These are phyloP conservation scores for Syzygium malaccense DNA, from an alignment of 441 rosid species.

Conservation along the genomic window DNA sequence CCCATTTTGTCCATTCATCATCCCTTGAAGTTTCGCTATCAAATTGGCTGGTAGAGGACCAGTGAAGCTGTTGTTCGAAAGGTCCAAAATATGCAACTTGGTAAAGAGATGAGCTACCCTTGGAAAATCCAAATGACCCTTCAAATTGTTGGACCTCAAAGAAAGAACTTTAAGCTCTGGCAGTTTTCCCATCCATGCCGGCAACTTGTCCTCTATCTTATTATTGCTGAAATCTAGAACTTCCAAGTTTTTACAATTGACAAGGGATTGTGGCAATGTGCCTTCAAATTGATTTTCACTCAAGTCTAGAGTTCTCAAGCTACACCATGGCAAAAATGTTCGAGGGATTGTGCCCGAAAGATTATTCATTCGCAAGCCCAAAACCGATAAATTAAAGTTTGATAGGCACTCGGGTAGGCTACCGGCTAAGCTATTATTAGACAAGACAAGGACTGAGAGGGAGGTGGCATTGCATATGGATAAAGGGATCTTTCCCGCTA, in stretches of 20 bases:
- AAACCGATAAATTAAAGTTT: fast-evolving
- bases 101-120: neutral
- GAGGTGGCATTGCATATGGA: neutral
- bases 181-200: neutral
- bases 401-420: neutral
- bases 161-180: neutral
- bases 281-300: neutral
- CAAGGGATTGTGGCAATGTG: neutral
- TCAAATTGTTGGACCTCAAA: neutral
- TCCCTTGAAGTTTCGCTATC: neutral
- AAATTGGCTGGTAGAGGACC: neutral
- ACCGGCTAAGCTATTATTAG: neutral
- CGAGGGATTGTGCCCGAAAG: neutral
- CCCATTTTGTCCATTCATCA: neutral
- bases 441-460: neutral
- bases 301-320: neutral
- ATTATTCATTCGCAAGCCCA: neutral
- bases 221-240: neutral
- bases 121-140: neutral
- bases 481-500: neutral
- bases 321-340: fast-evolving
- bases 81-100: neutral
- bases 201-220: neutral
- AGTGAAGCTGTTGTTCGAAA: fast-evolving
- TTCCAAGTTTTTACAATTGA: neutral